Evolutionary conservation across 2,329 filamentous ascomycete species (phyloP).

Genomic region (Paecilomyces sp.): DNA sequence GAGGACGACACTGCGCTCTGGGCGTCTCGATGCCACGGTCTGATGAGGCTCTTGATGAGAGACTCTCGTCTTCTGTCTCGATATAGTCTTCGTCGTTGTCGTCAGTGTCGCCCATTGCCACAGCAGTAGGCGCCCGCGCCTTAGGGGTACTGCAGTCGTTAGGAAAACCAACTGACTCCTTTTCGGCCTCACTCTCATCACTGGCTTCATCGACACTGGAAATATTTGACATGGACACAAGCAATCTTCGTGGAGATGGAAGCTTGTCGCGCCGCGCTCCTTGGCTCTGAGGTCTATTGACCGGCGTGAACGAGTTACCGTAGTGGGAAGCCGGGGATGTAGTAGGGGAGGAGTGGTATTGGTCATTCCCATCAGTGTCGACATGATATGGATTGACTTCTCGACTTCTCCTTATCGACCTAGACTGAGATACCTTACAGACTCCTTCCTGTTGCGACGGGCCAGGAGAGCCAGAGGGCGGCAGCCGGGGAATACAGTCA

Average conservation of each 20-base stretch:
- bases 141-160: not conserved
- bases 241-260: conserved; percentile 16
- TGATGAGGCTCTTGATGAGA: not conserved
- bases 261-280: conserved; percentile 5
- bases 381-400: conserved; percentile 3
- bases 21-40: not conserved
- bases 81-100: conserved; percentile 25
- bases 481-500: conserved; percentile 1
- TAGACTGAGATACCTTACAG: conserved; percentile 14
- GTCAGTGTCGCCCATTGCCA: conserved; percentile 5
- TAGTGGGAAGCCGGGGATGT: conserved; percentile 33
- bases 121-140: not conserved
- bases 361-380: conserved; percentile 17
- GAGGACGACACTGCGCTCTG: not conserved
- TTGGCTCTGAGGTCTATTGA: conserved; percentile 32
- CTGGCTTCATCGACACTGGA: conserved; percentile 3
- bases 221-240: conserved; percentile 13
- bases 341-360: conserved; percentile 19
- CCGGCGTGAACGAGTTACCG: conserved; percentile 32
- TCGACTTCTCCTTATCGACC: conserved; percentile 7
- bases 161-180: not conserved
- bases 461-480: conserved; percentile 3
- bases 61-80: not conserved
- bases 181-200: not conserved
- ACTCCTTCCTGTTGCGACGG: not conserved